Evolutionary conservation across 2,329 filamentous ascomycete genomes (phyloP), one percentile per base, ranked within the genome.

Genomic region (Volutella citrinella): DNA sequence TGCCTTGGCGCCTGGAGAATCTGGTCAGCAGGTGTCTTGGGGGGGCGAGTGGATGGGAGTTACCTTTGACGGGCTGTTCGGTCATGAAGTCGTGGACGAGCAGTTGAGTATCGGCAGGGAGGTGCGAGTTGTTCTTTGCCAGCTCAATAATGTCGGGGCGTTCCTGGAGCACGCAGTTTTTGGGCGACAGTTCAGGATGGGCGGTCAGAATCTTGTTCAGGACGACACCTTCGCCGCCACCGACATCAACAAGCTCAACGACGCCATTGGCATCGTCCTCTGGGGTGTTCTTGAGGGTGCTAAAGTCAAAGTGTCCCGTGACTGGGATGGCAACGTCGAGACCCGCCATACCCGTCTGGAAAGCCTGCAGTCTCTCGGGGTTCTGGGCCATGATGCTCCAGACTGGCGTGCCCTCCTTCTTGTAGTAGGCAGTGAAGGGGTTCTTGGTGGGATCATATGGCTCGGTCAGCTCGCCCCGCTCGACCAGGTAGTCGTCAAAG

Each of bases 351-450:
- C 48, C 51, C 4, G 43, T 52, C 36, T 60, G 57, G 23, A 61
- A 61, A 2, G 43, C 42, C 15, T 44, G 35, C 12, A 61, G 36
- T 11, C 48, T 46, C 35, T 57, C 49, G 1, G 52, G 53, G 15
- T 60, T 37, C 34, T 55, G 44, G 20, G 48, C 51, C 55, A 60
- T 61, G 36, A 61, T 59, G 27, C 43, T 40, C 55, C 55, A 60
- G 3, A 59, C 51, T 3, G 52, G 55, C 1, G 54, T 56, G 12
- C 59, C 58, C n/a, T 59, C 55, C 29, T 60, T 50, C 14, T 55
- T 55, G 40, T 53, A 47, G 36, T 47, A 52, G 22, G 41, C 49
- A 3, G 55, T 62, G 30, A 53, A 59, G 2, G 56, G 57, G 34
- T 60, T 61, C 13, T 43, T 30, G 4, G 54, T 36, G 3, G 51